phyloP scores from a whole-genome alignment of 768 basidiomycete genomes.

The Dioszegia aurantiaca region DNA sequence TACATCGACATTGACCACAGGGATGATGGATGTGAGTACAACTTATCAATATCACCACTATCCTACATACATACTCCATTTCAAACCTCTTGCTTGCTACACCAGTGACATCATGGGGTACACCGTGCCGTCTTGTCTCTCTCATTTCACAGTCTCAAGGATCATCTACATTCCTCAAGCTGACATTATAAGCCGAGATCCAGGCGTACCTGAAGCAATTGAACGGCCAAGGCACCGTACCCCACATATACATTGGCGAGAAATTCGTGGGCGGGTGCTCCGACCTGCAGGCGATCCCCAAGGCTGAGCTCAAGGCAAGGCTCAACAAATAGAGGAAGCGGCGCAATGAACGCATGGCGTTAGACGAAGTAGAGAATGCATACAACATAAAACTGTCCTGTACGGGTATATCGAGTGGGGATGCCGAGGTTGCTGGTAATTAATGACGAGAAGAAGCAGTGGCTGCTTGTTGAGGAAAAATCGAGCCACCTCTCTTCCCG shows the following conservation, averaged over 20 bases:
- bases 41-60: no score
- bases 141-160: no score
- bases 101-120: no score
- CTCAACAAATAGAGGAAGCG: slow-evolving; percentile 18
- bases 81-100: no score
- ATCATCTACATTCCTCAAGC: no score
- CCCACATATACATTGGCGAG: slow-evolving; percentile 50
- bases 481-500: no score
- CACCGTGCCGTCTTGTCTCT: no score
- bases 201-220: slow-evolving; percentile 46
- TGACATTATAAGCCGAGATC: slow-evolving; percentile 40
- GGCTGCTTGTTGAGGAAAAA: no score
- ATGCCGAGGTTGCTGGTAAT: neutral
- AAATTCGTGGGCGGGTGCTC: slow-evolving; percentile 52
- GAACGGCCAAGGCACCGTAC: slow-evolving; percentile 50
- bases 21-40: slow-evolving; percentile 48
- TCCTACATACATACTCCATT: no score
- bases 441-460: no score
- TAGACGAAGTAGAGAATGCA: slow-evolving; percentile 3
- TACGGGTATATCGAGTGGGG: no score
- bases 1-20: slow-evolving; percentile 40
- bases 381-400: neutral
- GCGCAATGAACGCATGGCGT: neutral
- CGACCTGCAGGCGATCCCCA: slow-evolving; percentile 42
- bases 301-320: slow-evolving; percentile 34